Evolutionary conservation across 2,329 filamentous ascomycete species (phyloP).

Genomic region (Huntiella bhutanensis): DNA sequence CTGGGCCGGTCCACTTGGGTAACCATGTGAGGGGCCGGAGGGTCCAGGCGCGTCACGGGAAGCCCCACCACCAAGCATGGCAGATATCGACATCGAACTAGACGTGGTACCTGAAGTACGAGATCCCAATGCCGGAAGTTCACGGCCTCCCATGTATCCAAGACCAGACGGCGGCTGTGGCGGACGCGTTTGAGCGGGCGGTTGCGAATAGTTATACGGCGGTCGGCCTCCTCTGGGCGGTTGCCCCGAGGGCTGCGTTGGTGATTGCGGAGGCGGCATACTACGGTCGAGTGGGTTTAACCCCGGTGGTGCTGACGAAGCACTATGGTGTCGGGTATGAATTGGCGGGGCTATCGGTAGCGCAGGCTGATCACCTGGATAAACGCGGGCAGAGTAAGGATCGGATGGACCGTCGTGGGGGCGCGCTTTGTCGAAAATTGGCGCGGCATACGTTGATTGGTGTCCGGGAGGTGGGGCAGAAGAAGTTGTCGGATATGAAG

Average conservation of each 20-base stretch:
- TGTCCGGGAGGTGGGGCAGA: constrained; percentile 1
- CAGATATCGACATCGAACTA: constrained; percentile 42
- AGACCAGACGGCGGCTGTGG: constrained; percentile 20
- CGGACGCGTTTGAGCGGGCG: constrained; percentile 17
- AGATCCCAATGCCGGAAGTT: constrained; percentile 32
- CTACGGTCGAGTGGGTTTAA: constrained; percentile 20
- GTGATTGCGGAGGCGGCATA: constrained; percentile 29
- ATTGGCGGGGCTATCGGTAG: constrained; percentile 14
- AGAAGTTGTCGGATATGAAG: background rate
- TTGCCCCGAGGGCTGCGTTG: constrained; percentile 19
- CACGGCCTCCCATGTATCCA: constrained; percentile 30
- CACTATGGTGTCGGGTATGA: constrained; percentile 23
- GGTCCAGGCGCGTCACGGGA: constrained; percentile 23
- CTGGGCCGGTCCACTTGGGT: constrained; percentile 18
- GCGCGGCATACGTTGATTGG: constrained; percentile 3
- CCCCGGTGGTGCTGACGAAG: constrained; percentile 25
- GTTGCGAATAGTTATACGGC: background rate
- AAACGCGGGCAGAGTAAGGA: constrained; percentile 9
- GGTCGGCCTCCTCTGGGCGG: background rate
- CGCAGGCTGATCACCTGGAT: constrained; percentile 10
- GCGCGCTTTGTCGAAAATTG: background rate
- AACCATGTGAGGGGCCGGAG: constrained; percentile 14
- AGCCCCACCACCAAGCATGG: constrained; percentile 29
- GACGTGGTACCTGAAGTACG: constrained; percentile 23
- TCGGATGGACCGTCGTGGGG: constrained; percentile 1